These are phyloP conservation scores for Amaranthus tricolor DNA, from an alignment of 179 eudicot genomes.

Conservation along the genomic window DNA sequence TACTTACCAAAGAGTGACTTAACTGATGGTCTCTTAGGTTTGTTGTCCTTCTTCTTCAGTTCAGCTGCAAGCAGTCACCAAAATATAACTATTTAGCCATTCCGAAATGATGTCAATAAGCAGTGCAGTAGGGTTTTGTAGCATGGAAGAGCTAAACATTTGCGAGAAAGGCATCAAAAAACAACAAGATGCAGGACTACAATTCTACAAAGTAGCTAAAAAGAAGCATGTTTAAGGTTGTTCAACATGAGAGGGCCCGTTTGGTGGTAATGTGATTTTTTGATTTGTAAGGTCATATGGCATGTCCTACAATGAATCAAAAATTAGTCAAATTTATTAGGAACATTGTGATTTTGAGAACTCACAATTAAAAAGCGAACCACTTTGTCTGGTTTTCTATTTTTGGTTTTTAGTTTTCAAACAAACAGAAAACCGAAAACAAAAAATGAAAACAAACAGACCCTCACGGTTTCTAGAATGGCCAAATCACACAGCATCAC, in stretches of 20 bases:
- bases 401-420: too few species aligned
- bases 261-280: too few species aligned
- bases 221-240: not conserved
- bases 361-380: too few species aligned
- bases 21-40: slow-evolving; percentile 82
- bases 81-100: slow-evolving; percentile 8
- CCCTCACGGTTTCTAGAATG: not conserved
- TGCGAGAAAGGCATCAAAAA: slow-evolving; percentile 8
- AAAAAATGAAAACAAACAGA: too few species aligned
- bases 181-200: not conserved
- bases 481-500: not conserved
- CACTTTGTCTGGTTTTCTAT: too few species aligned
- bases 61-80: slow-evolving; percentile 63
- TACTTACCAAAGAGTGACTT: slow-evolving; percentile 85
- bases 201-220: not conserved
- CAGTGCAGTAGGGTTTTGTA: not conserved
- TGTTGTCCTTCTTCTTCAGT: slow-evolving; percentile 82
- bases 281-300: too few species aligned
- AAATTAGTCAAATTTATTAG: too few species aligned
- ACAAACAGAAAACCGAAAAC: too few species aligned
- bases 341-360: too few species aligned
- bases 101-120: not conserved
- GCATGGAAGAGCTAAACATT: not conserved
- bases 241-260: not conserved
- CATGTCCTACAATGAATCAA: too few species aligned